These are phyloP conservation scores for Chaetomiaceae sp. DNA, from an alignment of 2,329 filamentous ascomycete genomes.

Conservation along the genomic window DNA sequence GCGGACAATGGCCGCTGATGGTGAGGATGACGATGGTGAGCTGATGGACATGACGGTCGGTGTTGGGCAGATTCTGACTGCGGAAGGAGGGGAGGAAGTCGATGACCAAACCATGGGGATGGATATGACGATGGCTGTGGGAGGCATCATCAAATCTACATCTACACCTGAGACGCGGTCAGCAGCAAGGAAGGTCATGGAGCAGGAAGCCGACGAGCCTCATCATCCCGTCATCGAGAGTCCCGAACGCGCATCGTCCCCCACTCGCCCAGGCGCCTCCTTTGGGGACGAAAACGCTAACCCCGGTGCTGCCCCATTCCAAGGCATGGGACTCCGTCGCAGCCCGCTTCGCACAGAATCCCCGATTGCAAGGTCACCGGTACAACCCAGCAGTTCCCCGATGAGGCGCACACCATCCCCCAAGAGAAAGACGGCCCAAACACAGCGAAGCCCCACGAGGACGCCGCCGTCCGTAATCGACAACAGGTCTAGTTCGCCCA, in stretches of 20 bases:
- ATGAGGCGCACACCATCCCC: constrained; percentile 17
- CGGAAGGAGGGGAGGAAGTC: constrained; percentile 33
- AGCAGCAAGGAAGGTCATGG: constrained; percentile 54
- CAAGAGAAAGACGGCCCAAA: constrained; percentile 3
- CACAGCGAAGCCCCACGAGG: constrained; percentile 15
- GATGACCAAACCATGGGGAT: constrained; percentile 49
- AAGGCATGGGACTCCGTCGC: constrained; percentile 44
- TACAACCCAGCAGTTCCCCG: constrained; percentile 13
- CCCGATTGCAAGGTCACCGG: constrained; percentile 35
- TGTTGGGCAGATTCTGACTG: constrained; percentile 53
- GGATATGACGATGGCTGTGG: constrained; percentile 62
- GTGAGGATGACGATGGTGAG: constrained; percentile 33
- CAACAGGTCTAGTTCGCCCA: constrained; percentile 28
- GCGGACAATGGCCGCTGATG: constrained; percentile 26
- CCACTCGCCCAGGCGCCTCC: constrained; percentile 30
- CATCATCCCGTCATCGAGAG: constrained; percentile 40
- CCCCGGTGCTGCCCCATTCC: constrained; percentile 51
- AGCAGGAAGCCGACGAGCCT: constrained; percentile 50
- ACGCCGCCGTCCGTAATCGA: constrained; percentile 24
- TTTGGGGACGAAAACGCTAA: constrained; percentile 44
- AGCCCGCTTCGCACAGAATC: constrained; percentile 42
- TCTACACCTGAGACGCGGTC: constrained; percentile 37
- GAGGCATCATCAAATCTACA: constrained; percentile 51
- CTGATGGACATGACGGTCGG: constrained; percentile 65
- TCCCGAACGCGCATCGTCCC: constrained; percentile 35